phyloP scores from a whole-genome alignment of 2,329 filamentous ascomycete genomes.

The Microthyrium microscopicum region DNA sequence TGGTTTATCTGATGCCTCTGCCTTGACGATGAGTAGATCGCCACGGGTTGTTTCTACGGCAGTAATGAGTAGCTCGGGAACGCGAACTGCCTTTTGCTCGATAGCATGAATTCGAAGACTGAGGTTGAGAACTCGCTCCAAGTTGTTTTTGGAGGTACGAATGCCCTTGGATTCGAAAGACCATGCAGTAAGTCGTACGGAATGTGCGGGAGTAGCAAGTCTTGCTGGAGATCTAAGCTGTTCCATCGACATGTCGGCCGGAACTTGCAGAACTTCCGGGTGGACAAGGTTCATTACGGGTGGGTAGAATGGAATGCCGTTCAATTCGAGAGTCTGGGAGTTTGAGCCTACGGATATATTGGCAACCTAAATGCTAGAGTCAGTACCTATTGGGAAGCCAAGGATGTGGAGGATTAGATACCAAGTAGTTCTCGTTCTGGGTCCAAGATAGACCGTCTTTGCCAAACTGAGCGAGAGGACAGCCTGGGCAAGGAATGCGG shows the following conservation, averaged over 20 bases:
- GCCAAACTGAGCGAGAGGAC: slow-evolving; percentile 15
- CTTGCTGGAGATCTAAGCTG: slow-evolving; percentile 10
- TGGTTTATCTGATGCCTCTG: slow-evolving; percentile 13
- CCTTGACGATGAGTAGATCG: slow-evolving; percentile 21
- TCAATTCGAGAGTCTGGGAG: slow-evolving; percentile 18
- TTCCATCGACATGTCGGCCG: slow-evolving; percentile 11
- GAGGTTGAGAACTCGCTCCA: slow-evolving; percentile 23
- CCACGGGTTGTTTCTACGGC: slow-evolving; percentile 20
- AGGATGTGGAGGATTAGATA: slow-evolving; percentile 12
- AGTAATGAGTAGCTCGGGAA: slow-evolving; percentile 20
- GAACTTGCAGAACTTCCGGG: slow-evolving; percentile 16
- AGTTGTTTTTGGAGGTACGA: slow-evolving; percentile 19
- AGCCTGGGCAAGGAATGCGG: slow-evolving; percentile 19
- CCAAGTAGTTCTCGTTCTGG: slow-evolving; percentile 19
- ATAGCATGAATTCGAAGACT: slow-evolving; percentile 19
- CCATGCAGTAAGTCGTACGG: slow-evolving; percentile 18
- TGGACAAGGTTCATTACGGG: slow-evolving; percentile 11
- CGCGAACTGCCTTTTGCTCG: slow-evolving; percentile 16
- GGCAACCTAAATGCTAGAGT: slow-evolving; percentile 10
- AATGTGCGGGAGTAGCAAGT: slow-evolving; percentile 13
- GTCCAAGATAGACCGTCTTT: slow-evolving; percentile 16
- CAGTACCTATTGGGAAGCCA: neutral
- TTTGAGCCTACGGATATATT: slow-evolving; percentile 20
- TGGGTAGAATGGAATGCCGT: slow-evolving; percentile 22
- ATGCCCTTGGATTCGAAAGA: slow-evolving; percentile 17